Base-by-base conservation (phyloP, 1,139 yeast species). In the Candida dubliniensis region DNA sequence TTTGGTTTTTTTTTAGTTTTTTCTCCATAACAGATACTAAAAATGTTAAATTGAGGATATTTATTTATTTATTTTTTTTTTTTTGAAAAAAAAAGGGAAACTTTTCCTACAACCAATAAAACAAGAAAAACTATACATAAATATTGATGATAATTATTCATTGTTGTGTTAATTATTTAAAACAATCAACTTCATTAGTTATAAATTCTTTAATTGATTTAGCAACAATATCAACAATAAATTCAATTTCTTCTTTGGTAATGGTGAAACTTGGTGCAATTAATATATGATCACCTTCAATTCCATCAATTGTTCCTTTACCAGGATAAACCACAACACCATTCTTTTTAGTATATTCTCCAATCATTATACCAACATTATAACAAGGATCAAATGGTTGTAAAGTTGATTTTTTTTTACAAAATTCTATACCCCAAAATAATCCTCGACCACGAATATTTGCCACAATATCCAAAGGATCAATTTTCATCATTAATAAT, bases 361-460 rank as follows among this genome's bases (percentile, higher is more conserved):
- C 63, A 41, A 77, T 60, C 34, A 58, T 58, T 38, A 60, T 57
- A 25, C 69, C 73, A 35, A 72, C 60, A 25, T 62, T 59, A 23
- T 65, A 42, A 7, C 56, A 57, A 10, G 64, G 57, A 15, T 66
- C 67, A 50, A 77, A 77, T 8, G 71, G 65, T 51, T 76, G 78
- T 50, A 77, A 78, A 31, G 82, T 73, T 9, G 45, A 56, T 45
- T 70, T 70, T 56, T 80, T 69, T 55, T 78, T 70, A 50, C 79
- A 82, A 42, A 79, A 65, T 59, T 81, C 86, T 46, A 81, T 53
- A 5, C 81, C 67, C 79, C 84, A 78, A 62, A 81, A 81, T 15
- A 81, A 79, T 47, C 85, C 85, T 47, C 74, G 60, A 36, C 86
- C 86, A 64, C 86, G 74, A 36, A 80, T 73, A 50, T 81, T 82